phyloP scores from a whole-genome alignment of 73 alveolate genomes.

The Paramecium biaurelia region DNA sequence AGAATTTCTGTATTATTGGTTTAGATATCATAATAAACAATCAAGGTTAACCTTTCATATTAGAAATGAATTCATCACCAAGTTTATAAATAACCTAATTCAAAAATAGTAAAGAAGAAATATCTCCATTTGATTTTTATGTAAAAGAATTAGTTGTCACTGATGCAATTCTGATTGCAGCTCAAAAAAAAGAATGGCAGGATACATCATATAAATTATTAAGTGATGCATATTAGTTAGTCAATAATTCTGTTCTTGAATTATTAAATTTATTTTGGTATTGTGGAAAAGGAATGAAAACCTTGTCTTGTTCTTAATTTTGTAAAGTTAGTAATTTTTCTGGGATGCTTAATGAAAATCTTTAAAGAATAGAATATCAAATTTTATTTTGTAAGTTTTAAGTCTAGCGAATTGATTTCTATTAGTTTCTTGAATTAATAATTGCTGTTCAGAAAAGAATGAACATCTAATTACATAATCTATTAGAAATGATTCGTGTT shows the following conservation, averaged over 20 bases:
- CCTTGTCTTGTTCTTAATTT: background rate
- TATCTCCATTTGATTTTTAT: slow-evolving; percentile 70
- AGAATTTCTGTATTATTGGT: slow-evolving; percentile 77
- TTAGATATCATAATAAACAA: slow-evolving; percentile 83
- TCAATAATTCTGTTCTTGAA: background rate
- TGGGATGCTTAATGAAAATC: background rate
- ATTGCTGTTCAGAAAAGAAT: background rate
- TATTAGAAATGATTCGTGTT: slow-evolving; percentile 11
- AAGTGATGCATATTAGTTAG: background rate
- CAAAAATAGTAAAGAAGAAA: slow-evolving; percentile 55
- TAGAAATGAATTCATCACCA: slow-evolving; percentile 94
- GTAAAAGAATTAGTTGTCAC: slow-evolving; percentile 68
- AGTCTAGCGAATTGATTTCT: background rate
- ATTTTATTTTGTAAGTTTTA: background rate
- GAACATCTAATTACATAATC: background rate
- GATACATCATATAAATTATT: background rate
- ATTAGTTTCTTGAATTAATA: background rate
- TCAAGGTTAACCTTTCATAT: slow-evolving; percentile 83
- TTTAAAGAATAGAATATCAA: background rate
- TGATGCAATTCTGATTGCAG: slow-evolving; percentile 67
- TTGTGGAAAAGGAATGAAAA: slow-evolving; percentile 5
- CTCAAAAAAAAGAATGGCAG: background rate
- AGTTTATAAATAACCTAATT: slow-evolving; percentile 73
- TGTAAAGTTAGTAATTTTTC: background rate
- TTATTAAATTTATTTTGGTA: slow-evolving; percentile 3